A percentile compares a stretch with the other conserved stretches of the same genome.
phyloP scores from a whole-genome alignment of 192 early-diverging fungal species.

The Linnemannia zychae region DNA sequence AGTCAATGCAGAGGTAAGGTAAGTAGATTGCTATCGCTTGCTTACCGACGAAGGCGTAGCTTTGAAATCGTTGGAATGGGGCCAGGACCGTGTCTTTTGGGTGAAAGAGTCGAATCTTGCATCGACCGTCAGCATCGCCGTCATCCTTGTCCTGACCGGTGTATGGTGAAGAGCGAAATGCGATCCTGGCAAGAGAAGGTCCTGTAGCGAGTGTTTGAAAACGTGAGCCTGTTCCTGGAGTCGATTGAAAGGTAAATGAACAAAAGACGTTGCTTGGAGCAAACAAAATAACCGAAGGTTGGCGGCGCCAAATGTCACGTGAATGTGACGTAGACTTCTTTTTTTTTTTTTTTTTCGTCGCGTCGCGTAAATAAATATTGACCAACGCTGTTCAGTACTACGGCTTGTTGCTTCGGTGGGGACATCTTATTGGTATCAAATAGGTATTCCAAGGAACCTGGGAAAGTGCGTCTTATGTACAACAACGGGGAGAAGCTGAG shows the following conservation, averaged over 20 bases:
- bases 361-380: too few species aligned
- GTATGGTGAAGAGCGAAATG: not conserved
- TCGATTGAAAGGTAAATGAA: not conserved
- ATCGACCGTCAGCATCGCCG: slow-evolving; percentile 37
- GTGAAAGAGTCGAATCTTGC: slow-evolving; percentile 42
- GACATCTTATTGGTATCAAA: too few species aligned
- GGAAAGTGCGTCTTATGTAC: too few species aligned
- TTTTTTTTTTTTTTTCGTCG: too few species aligned
- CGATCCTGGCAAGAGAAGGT: not conserved
- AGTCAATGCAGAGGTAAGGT: not conserved
- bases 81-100: slow-evolving; percentile 25
- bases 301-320: not conserved
- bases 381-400: too few species aligned
- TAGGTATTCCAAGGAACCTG: too few species aligned
- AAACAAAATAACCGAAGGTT: not conserved
- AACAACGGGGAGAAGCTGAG: too few species aligned
- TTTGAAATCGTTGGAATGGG: slow-evolving; percentile 14
- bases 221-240: not conserved
- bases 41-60: slow-evolving; percentile 28
- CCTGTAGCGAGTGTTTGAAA: not conserved
- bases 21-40: not conserved
- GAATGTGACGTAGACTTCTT: not conserved
- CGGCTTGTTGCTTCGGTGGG: too few species aligned
- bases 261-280: not conserved
- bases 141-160: slow-evolving; percentile 33